Conservation (phyloP, 208 protist genomes). For the Trypanosoma conorhini region DNA sequence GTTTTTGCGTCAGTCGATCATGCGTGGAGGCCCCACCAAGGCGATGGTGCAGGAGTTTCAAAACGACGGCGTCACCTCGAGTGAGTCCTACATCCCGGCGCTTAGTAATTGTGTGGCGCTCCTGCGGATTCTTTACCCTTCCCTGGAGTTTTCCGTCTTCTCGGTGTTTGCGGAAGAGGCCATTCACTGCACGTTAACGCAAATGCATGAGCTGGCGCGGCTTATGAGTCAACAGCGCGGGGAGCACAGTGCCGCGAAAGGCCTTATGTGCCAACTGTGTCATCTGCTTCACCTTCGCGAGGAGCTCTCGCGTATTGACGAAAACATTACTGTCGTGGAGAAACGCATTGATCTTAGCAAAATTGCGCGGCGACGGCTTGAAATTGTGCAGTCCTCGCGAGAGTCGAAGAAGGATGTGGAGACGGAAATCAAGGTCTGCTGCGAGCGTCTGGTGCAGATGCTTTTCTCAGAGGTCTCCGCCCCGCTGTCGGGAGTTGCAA, state of each 20-base stretch:
- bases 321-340: conserved; percentile 84
- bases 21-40: conserved; percentile 35
- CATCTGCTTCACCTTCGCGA: conserved; percentile 78
- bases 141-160: conserved; percentile 85
- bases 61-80: neutral
- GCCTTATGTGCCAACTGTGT: conserved; percentile 62
- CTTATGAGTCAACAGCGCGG: conserved; percentile 39
- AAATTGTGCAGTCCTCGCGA: conserved; percentile 76
- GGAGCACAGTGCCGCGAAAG: conserved; percentile 31
- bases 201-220: conserved; percentile 60
- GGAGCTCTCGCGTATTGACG: conserved; percentile 74
- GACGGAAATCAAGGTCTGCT: conserved; percentile 57
- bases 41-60: conserved; percentile 46
- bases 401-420: conserved; percentile 88
- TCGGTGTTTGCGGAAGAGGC: conserved; percentile 87
- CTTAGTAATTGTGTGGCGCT: conserved; percentile 63
- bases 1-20: conserved; percentile 65
- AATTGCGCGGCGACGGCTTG: conserved; percentile 57
- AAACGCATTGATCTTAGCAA: conserved; percentile 65
- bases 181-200: conserved; percentile 59
- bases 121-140: conserved; percentile 74
- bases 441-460: conserved; percentile 55
- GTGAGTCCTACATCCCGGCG: conserved; percentile 42
- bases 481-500: conserved; percentile 52
- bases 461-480: conserved; percentile 49